Evolutionary conservation across 371 early-diverging fungal species (phyloP), one percentile per base, ranked within the genome.

Genomic region (Phascolomyces articulosus): DNA sequence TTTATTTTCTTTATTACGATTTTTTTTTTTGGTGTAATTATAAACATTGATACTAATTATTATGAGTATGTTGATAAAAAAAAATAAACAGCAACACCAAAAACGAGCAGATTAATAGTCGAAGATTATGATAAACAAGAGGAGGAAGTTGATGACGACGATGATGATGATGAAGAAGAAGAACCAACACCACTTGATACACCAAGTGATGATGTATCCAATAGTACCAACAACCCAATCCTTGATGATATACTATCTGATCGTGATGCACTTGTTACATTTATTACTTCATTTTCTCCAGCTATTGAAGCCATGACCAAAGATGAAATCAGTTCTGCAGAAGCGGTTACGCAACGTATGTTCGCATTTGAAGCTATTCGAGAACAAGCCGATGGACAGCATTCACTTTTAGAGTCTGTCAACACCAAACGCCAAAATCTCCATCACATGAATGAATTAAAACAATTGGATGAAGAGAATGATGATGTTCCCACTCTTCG

Each of bases 301-400:
- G 51, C 51, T 3, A 23, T 51, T 24, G 51, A 51, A 24, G 51
- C 51, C 51, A 51, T 51, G 51, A 51, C 51, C 23, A 51, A 51
- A 51, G 51, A 51, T n/a, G 51, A 51, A 51, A 51, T 51, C 24
- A 51, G 23, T n/a, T 24, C 24, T 23, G 24, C 51, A 20, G 51
- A 51, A 51, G 51, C 51, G 7, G 15, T 51, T 13, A 51, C 51
- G 7, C 51, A 51, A 24, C 51, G 51, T 1, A 51, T 51, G 51
- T 23, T 51, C 23, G 51, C 51, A 13, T 51, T 51, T 51, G 51
- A 51, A 10, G 51, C 51, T n/a, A 51, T 51, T 23, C 51, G 51
- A 51, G 51, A 51, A 24, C 51, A 51, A 24, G 24, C 51, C 21
- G 26, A 51, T n/a, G 51, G 51, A 4, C 51, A 51, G 23, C 51